Percentiles rank a stretch among this genome's conserved stretches.
Conservation (phyloP, 495 filamentous ascomycete genomes). For the Podospora tetraspora region DNA sequence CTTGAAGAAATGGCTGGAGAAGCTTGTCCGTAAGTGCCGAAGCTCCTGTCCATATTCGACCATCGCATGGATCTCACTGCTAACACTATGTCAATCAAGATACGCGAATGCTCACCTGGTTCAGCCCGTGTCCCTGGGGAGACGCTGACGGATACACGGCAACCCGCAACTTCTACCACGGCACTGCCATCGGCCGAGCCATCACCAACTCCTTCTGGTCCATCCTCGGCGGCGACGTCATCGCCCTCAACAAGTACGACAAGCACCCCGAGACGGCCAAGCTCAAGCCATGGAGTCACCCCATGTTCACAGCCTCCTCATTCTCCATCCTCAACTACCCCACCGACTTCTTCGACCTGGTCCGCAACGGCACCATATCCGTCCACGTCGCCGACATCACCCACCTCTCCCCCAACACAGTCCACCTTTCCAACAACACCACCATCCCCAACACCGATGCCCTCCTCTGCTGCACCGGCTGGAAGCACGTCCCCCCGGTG, state of each 20-base stretch:
- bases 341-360: conserved; percentile 57
- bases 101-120: conserved; percentile 40
- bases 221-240: conserved; percentile 54
- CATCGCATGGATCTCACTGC: not conserved
- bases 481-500: conserved; percentile 59
- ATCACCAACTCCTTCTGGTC: conserved; percentile 66
- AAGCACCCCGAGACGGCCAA: conserved; percentile 58
- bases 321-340: conserved; percentile 68
- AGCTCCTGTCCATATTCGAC: not conserved
- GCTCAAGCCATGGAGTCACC: conserved; percentile 57
- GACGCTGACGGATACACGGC: conserved; percentile 36
- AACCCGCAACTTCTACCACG: conserved; percentile 55
- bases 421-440: conserved; percentile 55
- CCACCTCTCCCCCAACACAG: conserved; percentile 39
- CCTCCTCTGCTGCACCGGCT: conserved; percentile 66
- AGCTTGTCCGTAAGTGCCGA: conserved; percentile 52
- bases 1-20: conserved; percentile 43
- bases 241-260: conserved; percentile 53
- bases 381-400: conserved; percentile 61
- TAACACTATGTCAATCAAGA: conserved; percentile 17
- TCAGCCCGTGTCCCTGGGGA: conserved; percentile 44
- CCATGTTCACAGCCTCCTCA: conserved; percentile 59
- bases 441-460: conserved; percentile 50
- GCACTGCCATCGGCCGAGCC: conserved; percentile 59
- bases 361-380: conserved; percentile 52